phyloP scores from a whole-genome alignment of 2,329 filamentous ascomycete species.

The Diaporthe australafricana region DNA sequence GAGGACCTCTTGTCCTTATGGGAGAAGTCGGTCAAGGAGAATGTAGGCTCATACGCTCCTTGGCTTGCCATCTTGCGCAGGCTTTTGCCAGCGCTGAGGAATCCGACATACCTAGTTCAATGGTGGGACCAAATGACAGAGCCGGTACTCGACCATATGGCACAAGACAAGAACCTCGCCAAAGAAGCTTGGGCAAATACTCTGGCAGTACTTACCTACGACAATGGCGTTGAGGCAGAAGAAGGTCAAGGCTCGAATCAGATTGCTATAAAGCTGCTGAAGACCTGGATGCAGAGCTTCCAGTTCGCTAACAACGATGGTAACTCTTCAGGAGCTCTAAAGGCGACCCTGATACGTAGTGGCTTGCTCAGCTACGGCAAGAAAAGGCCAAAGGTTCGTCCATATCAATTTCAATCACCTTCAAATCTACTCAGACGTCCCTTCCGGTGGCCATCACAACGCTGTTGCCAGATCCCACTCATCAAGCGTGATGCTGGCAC shows the following conservation, averaged over 20 bases:
- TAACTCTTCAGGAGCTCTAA: constrained; percentile 54
- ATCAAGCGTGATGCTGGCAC: too few species aligned
- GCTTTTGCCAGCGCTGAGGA: constrained; percentile 72
- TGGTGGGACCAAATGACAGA: constrained; percentile 78
- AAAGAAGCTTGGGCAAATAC: constrained; percentile 74
- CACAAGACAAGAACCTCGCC: constrained; percentile 72
- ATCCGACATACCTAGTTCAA: constrained; percentile 70
- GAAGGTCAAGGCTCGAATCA: constrained; percentile 53
- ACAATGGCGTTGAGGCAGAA: constrained; percentile 64
- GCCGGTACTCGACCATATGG: constrained; percentile 65
- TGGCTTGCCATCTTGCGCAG: constrained; percentile 77
- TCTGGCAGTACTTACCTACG: constrained; percentile 72
- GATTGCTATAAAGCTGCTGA: constrained; percentile 68
- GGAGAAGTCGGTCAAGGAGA: constrained; percentile 70
- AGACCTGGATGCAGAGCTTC: constrained; percentile 66
- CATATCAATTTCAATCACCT: not conserved
- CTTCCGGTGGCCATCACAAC: not conserved
- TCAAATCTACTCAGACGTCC: not conserved
- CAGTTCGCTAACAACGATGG: constrained; percentile 50
- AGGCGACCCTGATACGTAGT: constrained; percentile 62
- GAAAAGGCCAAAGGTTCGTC: constrained; percentile 69
- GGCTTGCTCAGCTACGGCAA: constrained; percentile 72
- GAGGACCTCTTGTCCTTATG: constrained; percentile 78
- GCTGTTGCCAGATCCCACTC: not conserved
- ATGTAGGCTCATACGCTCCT: constrained; percentile 67